phyloP scores from a whole-genome alignment of 1,139 yeast species.

The Hansenula sp. region DNA sequence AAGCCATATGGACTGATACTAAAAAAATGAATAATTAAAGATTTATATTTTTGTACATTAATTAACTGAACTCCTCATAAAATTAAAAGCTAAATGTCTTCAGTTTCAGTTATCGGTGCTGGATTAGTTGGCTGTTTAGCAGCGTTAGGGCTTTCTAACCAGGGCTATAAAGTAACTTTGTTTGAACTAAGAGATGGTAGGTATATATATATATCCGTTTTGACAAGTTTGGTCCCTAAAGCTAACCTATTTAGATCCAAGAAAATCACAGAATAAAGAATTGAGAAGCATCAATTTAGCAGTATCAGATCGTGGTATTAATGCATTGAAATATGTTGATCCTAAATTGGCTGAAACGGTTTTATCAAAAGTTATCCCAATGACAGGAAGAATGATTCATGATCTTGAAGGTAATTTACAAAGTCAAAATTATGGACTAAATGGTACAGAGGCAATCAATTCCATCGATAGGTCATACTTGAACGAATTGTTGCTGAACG shows the following conservation, averaged over 20 bases:
- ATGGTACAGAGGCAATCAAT: conserved; percentile 72
- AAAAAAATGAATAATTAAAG: too few species aligned
- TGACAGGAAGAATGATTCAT: conserved; percentile 90
- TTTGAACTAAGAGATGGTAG: conserved; percentile 51
- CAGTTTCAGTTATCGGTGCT: conserved; percentile 64
- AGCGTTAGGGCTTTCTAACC: conserved; percentile 69
- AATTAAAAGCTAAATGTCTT: conserved; percentile 4
- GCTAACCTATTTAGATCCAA: conserved; percentile 26
- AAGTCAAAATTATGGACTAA: conserved; percentile 74
- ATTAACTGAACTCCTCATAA: too few species aligned
- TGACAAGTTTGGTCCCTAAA: too few species aligned
- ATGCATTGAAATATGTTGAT: conserved; percentile 63
- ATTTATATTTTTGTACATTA: too few species aligned
- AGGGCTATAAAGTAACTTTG: conserved; percentile 70
- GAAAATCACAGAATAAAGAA: conserved; percentile 28
- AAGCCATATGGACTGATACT: too few species aligned
- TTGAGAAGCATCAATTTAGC: conserved; percentile 82
- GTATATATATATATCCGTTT: too few species aligned
- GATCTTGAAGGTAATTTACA: conserved; percentile 57
- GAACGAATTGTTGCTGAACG: conserved; percentile 61
- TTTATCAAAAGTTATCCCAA: conserved; percentile 65
- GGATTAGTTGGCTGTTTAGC: conserved; percentile 91
- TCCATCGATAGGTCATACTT: conserved; percentile 76
- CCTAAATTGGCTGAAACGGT: conserved; percentile 51
- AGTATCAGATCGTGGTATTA: conserved; percentile 77